These are phyloP conservation scores for Nicotiana attenuata DNA, from an alignment of 257 asterid genomes.

Conservation along the genomic window DNA sequence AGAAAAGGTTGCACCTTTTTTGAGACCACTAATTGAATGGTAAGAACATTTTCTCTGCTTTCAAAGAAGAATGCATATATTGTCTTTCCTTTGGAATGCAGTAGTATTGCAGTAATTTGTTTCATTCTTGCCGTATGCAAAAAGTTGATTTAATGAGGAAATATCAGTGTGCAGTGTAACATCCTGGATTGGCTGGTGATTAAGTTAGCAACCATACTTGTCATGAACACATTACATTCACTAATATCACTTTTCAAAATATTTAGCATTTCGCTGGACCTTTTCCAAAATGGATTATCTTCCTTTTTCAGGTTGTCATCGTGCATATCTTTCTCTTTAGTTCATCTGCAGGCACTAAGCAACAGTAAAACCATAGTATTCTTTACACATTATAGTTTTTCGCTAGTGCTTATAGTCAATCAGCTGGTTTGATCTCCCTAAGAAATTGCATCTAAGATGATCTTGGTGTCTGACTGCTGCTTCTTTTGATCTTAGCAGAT, in stretches of 20 bases:
- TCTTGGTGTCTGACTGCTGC: neutral
- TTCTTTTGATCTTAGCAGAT: neutral
- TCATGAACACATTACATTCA: neutral
- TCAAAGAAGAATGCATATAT: neutral
- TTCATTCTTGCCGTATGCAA: neutral
- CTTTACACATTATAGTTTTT: too few species aligned
- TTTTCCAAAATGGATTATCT: neutral
- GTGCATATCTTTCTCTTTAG: neutral
- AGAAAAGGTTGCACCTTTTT: constrained; percentile 90
- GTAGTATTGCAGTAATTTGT: neutral
- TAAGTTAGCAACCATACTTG: neutral
- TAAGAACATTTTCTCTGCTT: constrained; percentile 29
- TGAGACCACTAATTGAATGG: constrained; percentile 84
- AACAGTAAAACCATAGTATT: neutral
- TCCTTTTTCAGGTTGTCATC: neutral
- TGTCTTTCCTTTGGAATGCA: neutral
- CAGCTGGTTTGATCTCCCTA: constrained; percentile 3
- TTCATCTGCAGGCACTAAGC: neutral
- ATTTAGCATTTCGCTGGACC: neutral
- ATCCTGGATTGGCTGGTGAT: neutral
- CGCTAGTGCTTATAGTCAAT: neutral
- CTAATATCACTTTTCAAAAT: neutral
- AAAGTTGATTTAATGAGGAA: neutral
- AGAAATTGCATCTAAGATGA: neutral
- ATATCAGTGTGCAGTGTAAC: constrained; percentile 3